Conservation (phyloP, 2,329 filamentous ascomycete genomes). For the Aspergillus pseudoviridinutans region DNA sequence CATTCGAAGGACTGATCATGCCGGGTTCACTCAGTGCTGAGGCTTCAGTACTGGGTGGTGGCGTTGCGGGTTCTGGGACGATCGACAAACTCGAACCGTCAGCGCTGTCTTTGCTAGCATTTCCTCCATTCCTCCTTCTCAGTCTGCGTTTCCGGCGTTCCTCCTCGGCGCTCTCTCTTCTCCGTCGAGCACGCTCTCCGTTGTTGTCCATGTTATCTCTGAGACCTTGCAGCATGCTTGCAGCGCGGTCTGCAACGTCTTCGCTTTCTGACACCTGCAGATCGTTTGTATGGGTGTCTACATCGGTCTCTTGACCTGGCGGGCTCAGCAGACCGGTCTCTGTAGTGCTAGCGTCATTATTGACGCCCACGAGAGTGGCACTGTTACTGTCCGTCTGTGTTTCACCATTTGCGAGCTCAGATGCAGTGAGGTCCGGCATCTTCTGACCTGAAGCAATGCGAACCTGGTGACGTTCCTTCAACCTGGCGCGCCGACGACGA, state of each 20-base stretch:
- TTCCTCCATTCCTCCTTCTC: slow-evolving; percentile 57
- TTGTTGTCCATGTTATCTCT: slow-evolving; percentile 57
- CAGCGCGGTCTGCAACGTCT: slow-evolving; percentile 81
- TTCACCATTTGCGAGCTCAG: slow-evolving; percentile 59
- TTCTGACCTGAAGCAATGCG: slow-evolving; percentile 85
- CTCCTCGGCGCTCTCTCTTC: slow-evolving; percentile 73
- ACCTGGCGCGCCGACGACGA: slow-evolving; percentile 74
- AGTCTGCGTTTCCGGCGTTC: slow-evolving; percentile 66
- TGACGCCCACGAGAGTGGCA: neutral
- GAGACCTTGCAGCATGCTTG: slow-evolving; percentile 78
- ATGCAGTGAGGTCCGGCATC: slow-evolving; percentile 62
- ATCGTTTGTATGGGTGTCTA: slow-evolving; percentile 28
- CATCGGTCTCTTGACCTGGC: slow-evolving; percentile 33
- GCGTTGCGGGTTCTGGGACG: slow-evolving; percentile 30
- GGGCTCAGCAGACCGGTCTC: slow-evolving; percentile 50
- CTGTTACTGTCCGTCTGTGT: slow-evolving; percentile 41
- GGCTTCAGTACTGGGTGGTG: slow-evolving; percentile 23
- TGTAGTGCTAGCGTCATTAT: slow-evolving; percentile 4
- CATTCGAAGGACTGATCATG: slow-evolving; percentile 19
- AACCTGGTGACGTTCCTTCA: slow-evolving; percentile 88
- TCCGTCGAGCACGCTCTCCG: slow-evolving; percentile 56
- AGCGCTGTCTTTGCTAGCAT: slow-evolving; percentile 35
- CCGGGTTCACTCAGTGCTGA: slow-evolving; percentile 18
- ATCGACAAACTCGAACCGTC: slow-evolving; percentile 29
- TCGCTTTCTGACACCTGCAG: slow-evolving; percentile 51